phyloP scores from a whole-genome alignment of 1,284 basidiomycete genomes.

The Gomphus bonarii region DNA sequence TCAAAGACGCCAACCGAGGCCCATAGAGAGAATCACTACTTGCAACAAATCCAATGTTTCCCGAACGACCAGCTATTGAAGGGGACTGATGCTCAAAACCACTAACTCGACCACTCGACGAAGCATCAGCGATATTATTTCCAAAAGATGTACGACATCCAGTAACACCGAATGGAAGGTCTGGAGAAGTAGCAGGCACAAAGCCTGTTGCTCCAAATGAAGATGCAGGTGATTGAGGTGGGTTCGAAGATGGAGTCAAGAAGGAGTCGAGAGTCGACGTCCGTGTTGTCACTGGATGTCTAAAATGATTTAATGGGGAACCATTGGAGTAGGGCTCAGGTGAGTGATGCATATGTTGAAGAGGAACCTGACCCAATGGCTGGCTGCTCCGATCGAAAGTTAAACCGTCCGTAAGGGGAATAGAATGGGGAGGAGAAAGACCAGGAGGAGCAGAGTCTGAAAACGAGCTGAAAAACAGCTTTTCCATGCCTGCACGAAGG shows the following conservation, averaged over 20 bases:
- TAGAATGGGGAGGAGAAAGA: slow-evolving; percentile 20
- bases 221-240: not conserved
- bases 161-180: not conserved
- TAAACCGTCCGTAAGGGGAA: not conserved
- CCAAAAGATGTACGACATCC: not conserved
- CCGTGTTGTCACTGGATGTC: not conserved
- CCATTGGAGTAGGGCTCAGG: not conserved
- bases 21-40: not conserved
- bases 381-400: slow-evolving; percentile 2
- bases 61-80: not conserved
- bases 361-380: not conserved
- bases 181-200: slow-evolving; percentile 3
- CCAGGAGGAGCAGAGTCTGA: slow-evolving; percentile 35
- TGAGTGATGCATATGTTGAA: not conserved
- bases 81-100: not conserved
- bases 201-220: not conserved
- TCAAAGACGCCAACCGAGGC: not conserved
- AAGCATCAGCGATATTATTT: not conserved
- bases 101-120: not conserved
- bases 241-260: not conserved
- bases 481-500: slow-evolving; percentile 38
- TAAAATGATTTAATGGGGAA: not conserved
- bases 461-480: slow-evolving; percentile 53
- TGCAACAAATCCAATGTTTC: not conserved
- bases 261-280: not conserved